Evolutionary conservation across 2,329 filamentous ascomycete genomes (phyloP).

Genomic region (Xylariaceae sp.): DNA sequence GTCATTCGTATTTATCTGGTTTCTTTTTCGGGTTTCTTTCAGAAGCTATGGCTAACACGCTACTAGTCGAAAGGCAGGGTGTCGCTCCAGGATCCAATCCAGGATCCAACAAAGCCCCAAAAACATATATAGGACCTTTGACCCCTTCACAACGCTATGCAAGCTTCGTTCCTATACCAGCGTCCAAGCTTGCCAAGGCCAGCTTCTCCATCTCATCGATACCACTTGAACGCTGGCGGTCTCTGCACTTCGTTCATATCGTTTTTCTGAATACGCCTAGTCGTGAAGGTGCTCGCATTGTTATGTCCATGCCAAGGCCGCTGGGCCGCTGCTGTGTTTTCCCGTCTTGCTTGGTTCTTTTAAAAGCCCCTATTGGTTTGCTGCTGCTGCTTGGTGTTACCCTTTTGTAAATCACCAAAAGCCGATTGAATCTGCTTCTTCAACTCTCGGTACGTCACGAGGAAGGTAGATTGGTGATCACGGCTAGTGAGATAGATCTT

Average conservation of each 20-base stretch:
- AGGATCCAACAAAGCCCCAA: slow-evolving; percentile 15
- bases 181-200: slow-evolving; percentile 2
- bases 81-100: slow-evolving; percentile 19
- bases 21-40: slow-evolving; percentile 9
- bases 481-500: slow-evolving; percentile 84
- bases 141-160: slow-evolving; percentile 22
- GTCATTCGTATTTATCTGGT: slow-evolving; percentile 25
- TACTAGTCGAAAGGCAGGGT: slow-evolving; percentile 5
- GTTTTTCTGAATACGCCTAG: background rate
- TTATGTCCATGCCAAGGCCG: background rate
- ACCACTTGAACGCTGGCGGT: slow-evolving; percentile 1
- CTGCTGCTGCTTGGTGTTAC: slow-evolving; percentile 30
- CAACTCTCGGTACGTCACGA: slow-evolving; percentile 90
- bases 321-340: background rate
- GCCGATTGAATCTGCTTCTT: slow-evolving; percentile 68
- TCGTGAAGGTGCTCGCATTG: background rate
- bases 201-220: background rate
- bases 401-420: slow-evolving; percentile 65
- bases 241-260: background rate
- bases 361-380: slow-evolving; percentile 34
- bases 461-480: slow-evolving; percentile 87
- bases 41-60: background rate
- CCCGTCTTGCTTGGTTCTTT: background rate
- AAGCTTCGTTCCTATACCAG: slow-evolving; percentile 24
- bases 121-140: slow-evolving; percentile 24